phyloP scores from a whole-genome alignment of 139 green algal species.

The Chlamydomonas applanata region DNA sequence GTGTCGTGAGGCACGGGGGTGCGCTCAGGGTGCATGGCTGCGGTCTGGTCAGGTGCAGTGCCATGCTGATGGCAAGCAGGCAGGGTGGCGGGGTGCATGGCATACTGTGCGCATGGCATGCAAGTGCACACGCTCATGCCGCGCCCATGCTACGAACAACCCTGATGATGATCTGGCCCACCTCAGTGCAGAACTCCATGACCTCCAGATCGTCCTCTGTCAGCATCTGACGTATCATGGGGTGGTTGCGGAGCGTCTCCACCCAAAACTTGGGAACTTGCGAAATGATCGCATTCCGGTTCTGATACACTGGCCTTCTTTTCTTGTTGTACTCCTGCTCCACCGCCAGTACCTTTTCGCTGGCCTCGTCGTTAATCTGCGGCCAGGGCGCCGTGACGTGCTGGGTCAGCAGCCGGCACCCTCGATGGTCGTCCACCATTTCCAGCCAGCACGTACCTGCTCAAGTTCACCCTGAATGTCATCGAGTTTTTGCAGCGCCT shows the following conservation, averaged over 20 bases:
- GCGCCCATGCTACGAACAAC: not conserved
- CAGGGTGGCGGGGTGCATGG: not conserved
- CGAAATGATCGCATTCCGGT: slow-evolving; percentile 32
- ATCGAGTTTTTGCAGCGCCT: slow-evolving; percentile 13
- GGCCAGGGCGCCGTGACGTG: not conserved
- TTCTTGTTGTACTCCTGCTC: slow-evolving; percentile 71
- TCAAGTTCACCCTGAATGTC: slow-evolving; percentile 30
- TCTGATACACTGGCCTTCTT: slow-evolving; percentile 48
- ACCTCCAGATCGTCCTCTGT: slow-evolving; percentile 54
- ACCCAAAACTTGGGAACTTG: slow-evolving; percentile 35
- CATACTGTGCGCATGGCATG: not conserved
- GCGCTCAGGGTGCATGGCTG: not conserved
- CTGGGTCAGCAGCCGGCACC: not conserved
- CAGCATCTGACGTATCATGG: slow-evolving; percentile 32
- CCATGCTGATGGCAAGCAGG: too few species aligned
- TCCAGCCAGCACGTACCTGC: slow-evolving; percentile 16
- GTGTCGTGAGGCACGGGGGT: not conserved
- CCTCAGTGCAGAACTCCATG: slow-evolving; percentile 47
- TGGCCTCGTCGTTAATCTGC: slow-evolving; percentile 62
- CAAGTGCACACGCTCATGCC: not conserved
- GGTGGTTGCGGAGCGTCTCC: slow-evolving; percentile 36
- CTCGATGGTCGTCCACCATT: too few species aligned
- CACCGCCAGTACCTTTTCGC: slow-evolving; percentile 60
- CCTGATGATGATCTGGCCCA: slow-evolving; percentile 10
- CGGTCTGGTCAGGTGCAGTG: not conserved